Percentiles rank a stretch among this genome's conserved stretches.
These are phyloP conservation scores for Coemansia guatemalensis DNA, from an alignment of 192 early-diverging fungal genomes.

Conservation along the genomic window DNA sequence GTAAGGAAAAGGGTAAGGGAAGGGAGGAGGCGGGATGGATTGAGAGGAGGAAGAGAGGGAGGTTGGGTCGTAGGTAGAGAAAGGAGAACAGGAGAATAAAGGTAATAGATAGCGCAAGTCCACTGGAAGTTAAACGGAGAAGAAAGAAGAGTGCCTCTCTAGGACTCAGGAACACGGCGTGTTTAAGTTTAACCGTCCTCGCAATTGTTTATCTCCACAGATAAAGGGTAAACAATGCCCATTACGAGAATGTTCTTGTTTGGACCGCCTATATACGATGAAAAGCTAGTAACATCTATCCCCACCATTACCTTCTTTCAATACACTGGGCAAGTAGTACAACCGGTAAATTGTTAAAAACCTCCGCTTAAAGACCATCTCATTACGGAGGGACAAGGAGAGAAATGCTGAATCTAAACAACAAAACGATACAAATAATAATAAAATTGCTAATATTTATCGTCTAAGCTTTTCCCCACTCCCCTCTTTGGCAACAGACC, in stretches of 20 bases:
- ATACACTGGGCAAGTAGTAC: neutral
- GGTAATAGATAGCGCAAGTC: neutral
- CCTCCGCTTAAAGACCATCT: too few species aligned
- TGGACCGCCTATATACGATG: neutral
- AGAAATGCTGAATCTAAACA: neutral
- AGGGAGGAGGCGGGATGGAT: neutral
- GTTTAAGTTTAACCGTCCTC: constrained; percentile 2
- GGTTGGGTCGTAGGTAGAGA: neutral
- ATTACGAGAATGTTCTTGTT: neutral
- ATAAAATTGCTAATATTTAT: neutral
- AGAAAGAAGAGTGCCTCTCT: neutral
- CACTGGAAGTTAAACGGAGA: neutral
- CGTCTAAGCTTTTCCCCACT: too few species aligned
- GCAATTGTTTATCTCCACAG: constrained; percentile 2
- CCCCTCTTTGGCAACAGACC: neutral
- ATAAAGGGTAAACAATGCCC: constrained; percentile 8
- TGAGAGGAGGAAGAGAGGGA: constrained; percentile 6
- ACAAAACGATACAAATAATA: constrained; percentile 1
- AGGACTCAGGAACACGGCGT: neutral
- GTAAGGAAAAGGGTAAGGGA: neutral
- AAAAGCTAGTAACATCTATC: neutral
- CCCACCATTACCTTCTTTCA: neutral
- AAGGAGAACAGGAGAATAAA: constrained; percentile 1
- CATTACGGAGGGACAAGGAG: neutral
- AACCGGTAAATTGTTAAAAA: neutral